Conservation (phyloP, 176 grass and related monocot species). For the Paspalum vaginatum region DNA sequence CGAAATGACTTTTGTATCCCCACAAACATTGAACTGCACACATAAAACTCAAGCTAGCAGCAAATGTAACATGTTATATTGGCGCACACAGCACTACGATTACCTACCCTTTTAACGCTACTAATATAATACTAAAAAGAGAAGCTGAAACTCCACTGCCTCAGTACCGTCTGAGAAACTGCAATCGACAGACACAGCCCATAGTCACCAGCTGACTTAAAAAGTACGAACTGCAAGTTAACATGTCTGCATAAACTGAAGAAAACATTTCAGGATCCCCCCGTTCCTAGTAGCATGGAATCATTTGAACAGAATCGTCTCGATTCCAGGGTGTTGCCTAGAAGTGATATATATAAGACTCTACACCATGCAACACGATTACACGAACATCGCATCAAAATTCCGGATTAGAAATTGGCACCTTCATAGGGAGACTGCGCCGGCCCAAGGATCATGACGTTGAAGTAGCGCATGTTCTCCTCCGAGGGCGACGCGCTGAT, state of each 20-base stretch:
- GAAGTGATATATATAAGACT: not conserved
- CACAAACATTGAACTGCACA: not conserved
- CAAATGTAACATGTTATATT: not conserved
- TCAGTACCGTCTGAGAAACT: not conserved
- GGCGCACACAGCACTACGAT: not conserved
- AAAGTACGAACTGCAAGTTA: conserved; percentile 9
- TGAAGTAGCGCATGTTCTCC: conserved; percentile 99
- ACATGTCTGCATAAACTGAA: not conserved
- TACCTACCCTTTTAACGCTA: not conserved
- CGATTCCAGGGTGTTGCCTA: not conserved
- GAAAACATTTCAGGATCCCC: conserved; percentile 14
- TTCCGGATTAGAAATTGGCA: not conserved
- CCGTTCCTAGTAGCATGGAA: not conserved
- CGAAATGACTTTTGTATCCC: not conserved
- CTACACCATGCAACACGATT: not conserved
- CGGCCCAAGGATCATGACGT: conserved; percentile 97
- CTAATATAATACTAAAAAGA: conserved; percentile 13
- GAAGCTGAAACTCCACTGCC: not conserved
- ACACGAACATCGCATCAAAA: not conserved
- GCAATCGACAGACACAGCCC: not conserved
- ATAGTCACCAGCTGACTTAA: not conserved
- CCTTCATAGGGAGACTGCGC: conserved; percentile 89
- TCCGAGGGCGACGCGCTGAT: conserved; percentile 95
- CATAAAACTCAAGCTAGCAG: not conserved
- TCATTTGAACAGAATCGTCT: conserved; percentile 21